Conservation (phyloP, 2,329 filamentous ascomycete species). For the Fusarium incarnatum region DNA sequence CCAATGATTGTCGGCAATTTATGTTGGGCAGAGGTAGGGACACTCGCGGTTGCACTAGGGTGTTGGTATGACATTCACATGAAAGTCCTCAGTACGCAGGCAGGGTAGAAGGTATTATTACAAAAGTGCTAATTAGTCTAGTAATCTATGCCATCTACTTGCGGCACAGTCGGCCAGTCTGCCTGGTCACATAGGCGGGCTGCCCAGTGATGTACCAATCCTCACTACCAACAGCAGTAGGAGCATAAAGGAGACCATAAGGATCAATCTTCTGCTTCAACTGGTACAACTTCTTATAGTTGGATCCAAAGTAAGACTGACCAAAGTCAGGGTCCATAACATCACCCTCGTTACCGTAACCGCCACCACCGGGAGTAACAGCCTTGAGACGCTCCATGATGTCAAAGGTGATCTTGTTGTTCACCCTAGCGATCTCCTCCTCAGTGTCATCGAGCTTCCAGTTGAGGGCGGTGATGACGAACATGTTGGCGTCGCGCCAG, state of each 20-base stretch:
- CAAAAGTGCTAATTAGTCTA: neutral
- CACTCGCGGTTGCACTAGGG: neutral
- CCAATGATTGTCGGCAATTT: accelerated
- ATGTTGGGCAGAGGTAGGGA: neutral
- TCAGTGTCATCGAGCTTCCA: slow-evolving; percentile 37
- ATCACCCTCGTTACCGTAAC: slow-evolving; percentile 51
- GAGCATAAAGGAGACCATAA: slow-evolving; percentile 51
- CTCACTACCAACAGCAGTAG: slow-evolving; percentile 54
- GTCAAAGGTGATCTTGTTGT: slow-evolving; percentile 41
- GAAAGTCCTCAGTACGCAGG: too few species aligned
- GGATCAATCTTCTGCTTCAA: slow-evolving; percentile 54
- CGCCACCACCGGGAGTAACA: slow-evolving; percentile 43
- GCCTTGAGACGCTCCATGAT: slow-evolving; percentile 40
- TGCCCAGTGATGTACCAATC: slow-evolving; percentile 47
- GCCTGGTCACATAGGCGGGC: slow-evolving; percentile 29
- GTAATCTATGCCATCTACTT: slow-evolving; percentile 8
- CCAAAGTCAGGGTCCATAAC: slow-evolving; percentile 53
- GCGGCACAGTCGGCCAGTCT: slow-evolving; percentile 34
- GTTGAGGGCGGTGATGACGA: slow-evolving; percentile 46
- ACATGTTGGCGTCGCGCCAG: slow-evolving; percentile 55
- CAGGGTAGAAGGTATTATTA: too few species aligned
- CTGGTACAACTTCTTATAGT: slow-evolving; percentile 50
- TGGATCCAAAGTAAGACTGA: slow-evolving; percentile 52
- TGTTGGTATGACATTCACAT: neutral
- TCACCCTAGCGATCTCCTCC: slow-evolving; percentile 41